phyloP scores from a whole-genome alignment of 2,329 filamentous ascomycete genomes.

The Xylaria sp. region DNA sequence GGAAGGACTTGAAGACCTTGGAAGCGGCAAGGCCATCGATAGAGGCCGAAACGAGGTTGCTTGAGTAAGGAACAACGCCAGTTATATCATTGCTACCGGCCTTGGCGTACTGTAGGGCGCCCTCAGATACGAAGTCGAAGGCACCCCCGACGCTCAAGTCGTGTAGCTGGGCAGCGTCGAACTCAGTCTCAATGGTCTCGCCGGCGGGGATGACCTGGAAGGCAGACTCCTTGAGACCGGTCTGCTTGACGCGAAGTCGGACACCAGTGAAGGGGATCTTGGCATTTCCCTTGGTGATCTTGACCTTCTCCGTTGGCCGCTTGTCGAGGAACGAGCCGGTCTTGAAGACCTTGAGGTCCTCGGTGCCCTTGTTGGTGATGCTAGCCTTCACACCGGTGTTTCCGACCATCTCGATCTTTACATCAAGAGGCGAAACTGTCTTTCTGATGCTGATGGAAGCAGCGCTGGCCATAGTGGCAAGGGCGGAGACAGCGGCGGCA shows the following conservation, averaged over 20 bases:
- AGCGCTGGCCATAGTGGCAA: slow-evolving; percentile 51
- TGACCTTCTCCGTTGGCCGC: slow-evolving; percentile 61
- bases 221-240: slow-evolving; percentile 56
- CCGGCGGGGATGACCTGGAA: slow-evolving; percentile 61
- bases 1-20: slow-evolving; percentile 58
- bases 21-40: slow-evolving; percentile 66
- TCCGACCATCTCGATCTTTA: slow-evolving; percentile 58
- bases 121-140: slow-evolving; percentile 65
- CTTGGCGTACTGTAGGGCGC: slow-evolving; percentile 65
- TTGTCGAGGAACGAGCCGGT: slow-evolving; percentile 63
- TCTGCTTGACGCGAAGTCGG: slow-evolving; percentile 59
- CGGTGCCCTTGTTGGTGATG: slow-evolving; percentile 62
- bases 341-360: slow-evolving; percentile 61
- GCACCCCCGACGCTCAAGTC: slow-evolving; percentile 62
- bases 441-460: slow-evolving; percentile 45
- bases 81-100: slow-evolving; percentile 62
- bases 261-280: slow-evolving; percentile 63
- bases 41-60: slow-evolving; percentile 66
- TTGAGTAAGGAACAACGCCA: slow-evolving; percentile 65
- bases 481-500: slow-evolving; percentile 46
- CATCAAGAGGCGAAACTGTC: slow-evolving; percentile 54
- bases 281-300: slow-evolving; percentile 58
- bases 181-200: slow-evolving; percentile 61
- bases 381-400: slow-evolving; percentile 63
- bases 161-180: slow-evolving; percentile 66